Conservation (phyloP, 2,329 filamentous ascomycete species). For the Aureobasidium lini region DNA sequence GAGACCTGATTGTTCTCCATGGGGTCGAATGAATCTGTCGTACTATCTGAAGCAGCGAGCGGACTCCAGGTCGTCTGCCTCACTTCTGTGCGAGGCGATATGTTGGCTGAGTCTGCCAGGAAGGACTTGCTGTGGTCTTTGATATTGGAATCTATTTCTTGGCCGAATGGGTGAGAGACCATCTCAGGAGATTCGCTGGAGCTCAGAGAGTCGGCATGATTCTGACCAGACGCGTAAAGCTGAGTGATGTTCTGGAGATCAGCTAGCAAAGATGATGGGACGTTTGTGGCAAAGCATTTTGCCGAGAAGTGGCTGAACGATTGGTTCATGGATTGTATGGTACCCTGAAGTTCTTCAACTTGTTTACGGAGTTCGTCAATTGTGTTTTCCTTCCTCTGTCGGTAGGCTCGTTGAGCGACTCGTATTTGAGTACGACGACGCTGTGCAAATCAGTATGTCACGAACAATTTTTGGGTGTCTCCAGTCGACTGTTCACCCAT, state of each 20-base stretch:
- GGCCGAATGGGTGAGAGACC: background rate
- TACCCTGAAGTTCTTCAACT: constrained; percentile 60
- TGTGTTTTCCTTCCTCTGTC: constrained; percentile 74
- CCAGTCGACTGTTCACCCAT: background rate
- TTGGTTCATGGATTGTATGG: constrained; percentile 66
- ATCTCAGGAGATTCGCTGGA: background rate
- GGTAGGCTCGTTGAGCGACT: constrained; percentile 76
- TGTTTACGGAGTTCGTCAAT: constrained; percentile 65
- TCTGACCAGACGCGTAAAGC: background rate
- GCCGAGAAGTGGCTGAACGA: constrained; percentile 63
- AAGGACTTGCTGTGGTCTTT: background rate
- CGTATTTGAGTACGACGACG: constrained; percentile 81
- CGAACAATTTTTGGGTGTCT: too few relatives aligned
- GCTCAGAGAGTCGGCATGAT: background rate
- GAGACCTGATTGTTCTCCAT: background rate
- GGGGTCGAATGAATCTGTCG: background rate
- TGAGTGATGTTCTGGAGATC: constrained; percentile 17
- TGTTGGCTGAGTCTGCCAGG: background rate
- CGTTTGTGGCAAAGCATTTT: constrained; percentile 20
- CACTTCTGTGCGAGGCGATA: background rate
- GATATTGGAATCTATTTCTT: background rate
- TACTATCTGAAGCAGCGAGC: background rate
- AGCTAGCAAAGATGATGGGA: background rate
- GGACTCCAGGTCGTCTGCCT: background rate
- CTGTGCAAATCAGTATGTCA: constrained; percentile 32